Conservation (phyloP, 768 basidiomycete species). For the Cystoderma amianthinum region DNA sequence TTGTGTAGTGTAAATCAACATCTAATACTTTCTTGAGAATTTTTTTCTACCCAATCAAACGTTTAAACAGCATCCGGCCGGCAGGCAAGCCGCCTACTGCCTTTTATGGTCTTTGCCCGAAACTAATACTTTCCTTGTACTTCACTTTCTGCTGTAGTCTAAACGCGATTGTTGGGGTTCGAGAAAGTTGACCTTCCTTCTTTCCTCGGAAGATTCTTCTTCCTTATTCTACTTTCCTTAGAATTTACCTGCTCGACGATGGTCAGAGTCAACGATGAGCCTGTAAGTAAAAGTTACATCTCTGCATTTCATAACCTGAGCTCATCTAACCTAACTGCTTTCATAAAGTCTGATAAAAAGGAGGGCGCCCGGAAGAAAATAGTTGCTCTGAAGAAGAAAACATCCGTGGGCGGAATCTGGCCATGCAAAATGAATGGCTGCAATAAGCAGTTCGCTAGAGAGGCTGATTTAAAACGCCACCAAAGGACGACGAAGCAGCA, state of each 20-base stretch:
- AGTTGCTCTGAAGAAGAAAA: conserved; percentile 34
- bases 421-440: conserved; percentile 79
- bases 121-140: conserved; percentile 13
- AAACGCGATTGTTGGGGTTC: neutral
- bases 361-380: conserved; percentile 18
- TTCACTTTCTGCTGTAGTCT: conserved; percentile 12
- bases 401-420: conserved; percentile 50
- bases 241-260: conserved; percentile 7
- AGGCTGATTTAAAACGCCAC: conserved; percentile 78
- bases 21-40: too few relatives aligned
- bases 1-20: neutral
- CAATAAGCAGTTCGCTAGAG: conserved; percentile 75
- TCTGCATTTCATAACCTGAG: neutral
- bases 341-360: conserved; percentile 16
- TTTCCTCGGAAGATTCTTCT: neutral
- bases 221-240: neutral
- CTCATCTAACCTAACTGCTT: neutral
- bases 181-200: neutral
- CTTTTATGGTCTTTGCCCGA: conserved; percentile 1
- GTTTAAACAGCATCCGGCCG: too few relatives aligned
- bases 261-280: conserved; percentile 17
- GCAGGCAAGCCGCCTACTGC: neutral
- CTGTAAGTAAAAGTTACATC: conserved; percentile 13
- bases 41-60: too few relatives aligned
- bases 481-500: conserved; percentile 76